Evolutionary conservation across 2,329 filamentous ascomycete genomes (phyloP).

Genomic region (Cytospora piceae): DNA sequence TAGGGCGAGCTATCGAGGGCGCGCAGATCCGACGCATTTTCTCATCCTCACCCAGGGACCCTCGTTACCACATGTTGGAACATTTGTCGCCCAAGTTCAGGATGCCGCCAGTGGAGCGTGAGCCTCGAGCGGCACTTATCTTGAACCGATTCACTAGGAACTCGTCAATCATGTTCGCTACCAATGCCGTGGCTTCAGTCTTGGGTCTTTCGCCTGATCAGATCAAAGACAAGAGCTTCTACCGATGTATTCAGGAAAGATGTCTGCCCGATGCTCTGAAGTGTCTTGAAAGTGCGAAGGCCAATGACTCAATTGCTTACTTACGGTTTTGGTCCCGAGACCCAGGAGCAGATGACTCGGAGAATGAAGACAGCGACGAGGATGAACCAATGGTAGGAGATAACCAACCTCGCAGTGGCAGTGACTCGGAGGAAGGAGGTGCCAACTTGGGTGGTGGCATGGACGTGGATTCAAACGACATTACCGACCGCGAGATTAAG

Average conservation of each 20-base stretch:
- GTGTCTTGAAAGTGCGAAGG: conserved; percentile 83
- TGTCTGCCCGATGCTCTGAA: conserved; percentile 77
- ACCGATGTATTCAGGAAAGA: conserved; percentile 80
- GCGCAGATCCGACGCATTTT: conserved; percentile 80
- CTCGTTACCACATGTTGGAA: conserved; percentile 87
- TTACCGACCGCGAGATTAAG: conserved; percentile 40
- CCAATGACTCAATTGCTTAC: conserved; percentile 89
- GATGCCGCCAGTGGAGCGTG: conserved; percentile 65
- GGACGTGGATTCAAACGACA: conserved; percentile 45
- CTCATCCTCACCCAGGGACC: conserved; percentile 78
- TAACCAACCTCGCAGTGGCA: conserved; percentile 38
- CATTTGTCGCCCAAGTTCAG: conserved; percentile 82
- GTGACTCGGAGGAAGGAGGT: conserved; percentile 50
- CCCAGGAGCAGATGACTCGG: conserved; percentile 59
- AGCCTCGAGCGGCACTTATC: conserved; percentile 82
- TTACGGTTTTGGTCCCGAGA: conserved; percentile 84
- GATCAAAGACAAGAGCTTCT: conserved; percentile 79
- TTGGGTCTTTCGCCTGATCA: conserved; percentile 72
- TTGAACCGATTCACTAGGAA: conserved; percentile 85
- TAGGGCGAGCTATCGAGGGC: conserved; percentile 77
- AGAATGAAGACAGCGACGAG: conserved; percentile 45
- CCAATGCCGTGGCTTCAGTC: conserved; percentile 74
- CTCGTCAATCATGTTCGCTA: conserved; percentile 84
- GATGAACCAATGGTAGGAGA: conserved; percentile 44
- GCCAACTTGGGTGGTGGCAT: conserved; percentile 49